Base-by-base conservation (phyloP, 768 basidiomycete species). In the Pleurotus tuoliensis region DNA sequence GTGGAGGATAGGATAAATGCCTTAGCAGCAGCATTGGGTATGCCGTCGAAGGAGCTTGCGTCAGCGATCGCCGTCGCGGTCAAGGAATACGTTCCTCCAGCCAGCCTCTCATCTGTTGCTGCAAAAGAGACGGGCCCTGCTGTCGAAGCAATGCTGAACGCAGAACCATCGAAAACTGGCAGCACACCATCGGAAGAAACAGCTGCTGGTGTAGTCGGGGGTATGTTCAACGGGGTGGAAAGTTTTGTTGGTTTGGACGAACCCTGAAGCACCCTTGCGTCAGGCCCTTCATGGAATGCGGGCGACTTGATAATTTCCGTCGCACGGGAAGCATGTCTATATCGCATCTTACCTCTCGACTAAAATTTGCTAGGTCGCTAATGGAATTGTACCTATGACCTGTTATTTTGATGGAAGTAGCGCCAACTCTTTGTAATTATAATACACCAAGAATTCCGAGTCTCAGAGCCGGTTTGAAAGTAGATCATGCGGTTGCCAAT, bases 41-140 rank as follows among this genome's bases (percentile, higher is more conserved):
- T 90, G 63, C 77, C 82, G 0, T 74, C 83, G 13, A 69, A 72
- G 40, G 82, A 86, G 38, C 71, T 90, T 1, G 86, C 88, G 2
- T 75, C 73, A 15, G 88, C 87, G 0, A 82, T 90, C 47, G 84
- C 83, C 0, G 75, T 72, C 47, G 84, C 82, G 0, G 82, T 86
- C 27, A 75, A 76, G 59, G 74, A 82, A 27, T 68, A 83, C 58
- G 79, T 88, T 8, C 84, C 87, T 1, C 79, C 81, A 8, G 83
- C 82, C 5, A 84, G 80, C 38, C 65, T 88, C 50, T 79, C 82
- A 7, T 83, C 81, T 1, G 68, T 86, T 4, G 76, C 78, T 1
- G 76, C 75, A 27, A 71, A 71, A 49, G 78, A 80, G 63, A 81
- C 80, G 0, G 76, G 76, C 0, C 61, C 68, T 4, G 76, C 73